Conservation (phyloP, 495 filamentous ascomycete species). For the Penicillium crystallinum region DNA sequence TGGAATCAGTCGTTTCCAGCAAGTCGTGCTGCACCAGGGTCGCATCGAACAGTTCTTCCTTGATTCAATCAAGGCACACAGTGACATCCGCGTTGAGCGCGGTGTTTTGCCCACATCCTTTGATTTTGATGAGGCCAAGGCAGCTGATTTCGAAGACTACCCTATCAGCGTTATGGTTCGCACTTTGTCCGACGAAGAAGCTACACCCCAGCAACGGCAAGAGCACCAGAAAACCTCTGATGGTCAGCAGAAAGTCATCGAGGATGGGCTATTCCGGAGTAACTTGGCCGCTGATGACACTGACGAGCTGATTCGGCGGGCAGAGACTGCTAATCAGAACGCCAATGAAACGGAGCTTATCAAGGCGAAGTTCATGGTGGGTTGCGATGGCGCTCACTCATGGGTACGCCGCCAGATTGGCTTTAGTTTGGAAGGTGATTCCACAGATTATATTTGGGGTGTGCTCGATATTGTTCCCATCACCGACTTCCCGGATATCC, state of each 20-base stretch:
- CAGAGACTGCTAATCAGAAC: constrained; percentile 13
- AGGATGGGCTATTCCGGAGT: constrained; percentile 53
- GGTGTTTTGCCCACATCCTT: constrained; percentile 42
- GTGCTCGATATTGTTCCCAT: constrained; percentile 59
- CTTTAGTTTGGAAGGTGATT: constrained; percentile 50
- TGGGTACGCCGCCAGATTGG: constrained; percentile 53
- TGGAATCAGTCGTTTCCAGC: constrained; percentile 49
- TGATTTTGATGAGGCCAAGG: constrained; percentile 34
- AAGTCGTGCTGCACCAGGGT: constrained; percentile 51
- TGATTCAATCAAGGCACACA: constrained; percentile 41
- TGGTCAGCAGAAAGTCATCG: constrained; percentile 10
- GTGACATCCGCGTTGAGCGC: constrained; percentile 38
- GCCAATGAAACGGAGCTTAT: constrained; percentile 33
- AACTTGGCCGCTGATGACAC: constrained; percentile 53
- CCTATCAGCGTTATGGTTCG: constrained; percentile 47
- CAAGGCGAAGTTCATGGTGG: constrained; percentile 58
- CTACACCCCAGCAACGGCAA: constrained; percentile 18
- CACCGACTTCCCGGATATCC: constrained; percentile 63
- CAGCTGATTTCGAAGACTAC: constrained; percentile 44
- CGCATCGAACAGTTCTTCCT: constrained; percentile 53
- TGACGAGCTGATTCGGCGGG: constrained; percentile 45
- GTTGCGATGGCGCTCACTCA: constrained; percentile 58
- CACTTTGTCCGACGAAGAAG: constrained; percentile 42
- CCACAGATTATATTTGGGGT: constrained; percentile 58
- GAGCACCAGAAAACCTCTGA: constrained; percentile 6